Base-by-base conservation (phyloP, 306 rosid species). In the Ormosia emarginata region DNA sequence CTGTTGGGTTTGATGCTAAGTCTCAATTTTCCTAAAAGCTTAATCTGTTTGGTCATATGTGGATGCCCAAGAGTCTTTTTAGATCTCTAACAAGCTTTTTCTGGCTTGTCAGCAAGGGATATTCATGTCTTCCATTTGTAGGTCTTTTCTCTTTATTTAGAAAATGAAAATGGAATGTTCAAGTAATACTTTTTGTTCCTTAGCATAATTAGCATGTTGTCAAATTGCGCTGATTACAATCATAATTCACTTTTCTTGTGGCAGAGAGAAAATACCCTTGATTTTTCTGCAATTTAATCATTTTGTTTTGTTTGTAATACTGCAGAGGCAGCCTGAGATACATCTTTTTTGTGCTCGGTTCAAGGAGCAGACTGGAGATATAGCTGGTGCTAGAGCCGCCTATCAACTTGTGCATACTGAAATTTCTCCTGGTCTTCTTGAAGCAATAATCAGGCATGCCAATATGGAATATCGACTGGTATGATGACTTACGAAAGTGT, bases 401-500 rank as follows among this genome's bases (percentile, higher is more conserved):
- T 96, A 96, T 89, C 94, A 96, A 80, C 97, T 93, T 77, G 97
- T 96, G 74, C 93, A 96, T 73, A 73, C 91, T 75, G 99, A 96
- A 91, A 94, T 88, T 73, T 88, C 99, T 68, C 98, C 99, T 39
- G 99, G 98, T 61, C 98, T 96, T 76, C 93, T 96, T 58, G 99
- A 96, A 91, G 99, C 99, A 59, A 96, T 96, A 63, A 91, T 94
- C 55, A 92, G 82, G 81, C 99, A 96, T 68, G 97, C 97, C 75
- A 96, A 92, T 82, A 92, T 96, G 98, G 99, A 96, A 87, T 72
- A 86, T 55, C 92, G 99, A 53, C 73, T 94, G 99, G 99, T 94
- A 88, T 78, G 97, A 15, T 77, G 77, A 62, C 14, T 57, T 56
- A 30, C 49, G n/a, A 34, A 64, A 32, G 63, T 82, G 81, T 34